These are phyloP conservation scores for Pythium chondricola DNA, from an alignment of 352 stramenopile genomes.

Conservation along the genomic window DNA sequence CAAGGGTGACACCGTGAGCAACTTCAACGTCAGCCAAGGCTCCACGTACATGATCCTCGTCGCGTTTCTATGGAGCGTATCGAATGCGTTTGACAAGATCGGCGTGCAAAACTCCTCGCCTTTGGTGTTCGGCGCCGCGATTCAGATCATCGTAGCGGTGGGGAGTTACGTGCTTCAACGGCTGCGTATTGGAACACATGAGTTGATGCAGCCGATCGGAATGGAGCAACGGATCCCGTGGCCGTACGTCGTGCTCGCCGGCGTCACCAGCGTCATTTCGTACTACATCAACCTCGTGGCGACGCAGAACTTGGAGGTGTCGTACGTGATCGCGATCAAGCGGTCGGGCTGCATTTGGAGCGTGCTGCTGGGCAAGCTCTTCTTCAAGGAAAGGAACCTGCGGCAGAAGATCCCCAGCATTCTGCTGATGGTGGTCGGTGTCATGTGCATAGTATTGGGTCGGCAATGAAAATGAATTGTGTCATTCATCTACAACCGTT, in stretches of 20 bases:
- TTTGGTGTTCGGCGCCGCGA: constrained; percentile 61
- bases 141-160: constrained; percentile 60
- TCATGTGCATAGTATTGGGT: constrained; percentile 72
- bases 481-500: not conserved
- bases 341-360: constrained; percentile 81
- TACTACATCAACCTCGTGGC: constrained; percentile 84
- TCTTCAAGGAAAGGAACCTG: constrained; percentile 68
- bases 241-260: constrained; percentile 59
- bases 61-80: constrained; percentile 79
- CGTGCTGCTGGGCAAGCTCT: constrained; percentile 58
- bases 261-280: constrained; percentile 63
- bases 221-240: constrained; percentile 56
- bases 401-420: constrained; percentile 83
- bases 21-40: constrained; percentile 57
- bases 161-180: constrained; percentile 59
- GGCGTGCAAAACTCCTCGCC: constrained; percentile 74
- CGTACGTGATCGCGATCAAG: constrained; percentile 84
- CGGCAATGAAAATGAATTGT: constrained; percentile 29
- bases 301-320: constrained; percentile 71
- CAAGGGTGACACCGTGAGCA: constrained; percentile 46
- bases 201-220: constrained; percentile 56
- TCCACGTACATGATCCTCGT: constrained; percentile 81
- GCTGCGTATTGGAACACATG: constrained; percentile 46
- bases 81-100: constrained; percentile 82
- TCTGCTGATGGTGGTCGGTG: constrained; percentile 69